Conservation (phyloP, 352 stramenopile species). For the Phytophthora tubulina region DNA sequence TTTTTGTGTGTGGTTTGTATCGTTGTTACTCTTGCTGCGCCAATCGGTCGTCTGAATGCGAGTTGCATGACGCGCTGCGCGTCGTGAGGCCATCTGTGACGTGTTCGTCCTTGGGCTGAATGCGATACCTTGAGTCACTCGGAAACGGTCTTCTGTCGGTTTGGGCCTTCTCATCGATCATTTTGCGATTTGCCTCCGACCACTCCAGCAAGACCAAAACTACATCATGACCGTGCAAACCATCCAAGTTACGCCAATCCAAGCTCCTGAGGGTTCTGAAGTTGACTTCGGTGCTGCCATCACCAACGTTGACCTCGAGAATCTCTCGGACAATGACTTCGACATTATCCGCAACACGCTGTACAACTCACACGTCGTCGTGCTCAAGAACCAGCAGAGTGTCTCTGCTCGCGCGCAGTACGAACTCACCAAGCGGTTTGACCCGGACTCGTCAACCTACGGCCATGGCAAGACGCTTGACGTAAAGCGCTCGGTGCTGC, state of each 20-base stretch:
- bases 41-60: constrained; percentile 13
- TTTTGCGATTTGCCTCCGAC: constrained; percentile 19
- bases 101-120: neutral
- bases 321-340: constrained; percentile 36
- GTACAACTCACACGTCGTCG: constrained; percentile 43
- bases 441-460: constrained; percentile 37
- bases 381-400: constrained; percentile 42
- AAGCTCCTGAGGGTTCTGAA: constrained; percentile 21
- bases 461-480: constrained; percentile 46
- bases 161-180: constrained; percentile 5
- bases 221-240: constrained; percentile 21
- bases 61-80: constrained; percentile 30
- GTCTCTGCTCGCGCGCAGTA: constrained; percentile 37
- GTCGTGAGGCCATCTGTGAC: constrained; percentile 16
- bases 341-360: constrained; percentile 35
- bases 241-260: constrained; percentile 34
- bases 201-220: neutral
- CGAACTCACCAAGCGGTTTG: constrained; percentile 41
- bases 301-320: constrained; percentile 38
- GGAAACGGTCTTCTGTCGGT: constrained; percentile 13
- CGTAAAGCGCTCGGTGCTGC: constrained; percentile 39
- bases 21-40: too few species aligned
- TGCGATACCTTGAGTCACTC: neutral
- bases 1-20: too few species aligned
- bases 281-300: constrained; percentile 39